These are phyloP conservation scores for Sordaria brevicollis DNA, from an alignment of 495 filamentous ascomycete genomes.

Conservation along the genomic window DNA sequence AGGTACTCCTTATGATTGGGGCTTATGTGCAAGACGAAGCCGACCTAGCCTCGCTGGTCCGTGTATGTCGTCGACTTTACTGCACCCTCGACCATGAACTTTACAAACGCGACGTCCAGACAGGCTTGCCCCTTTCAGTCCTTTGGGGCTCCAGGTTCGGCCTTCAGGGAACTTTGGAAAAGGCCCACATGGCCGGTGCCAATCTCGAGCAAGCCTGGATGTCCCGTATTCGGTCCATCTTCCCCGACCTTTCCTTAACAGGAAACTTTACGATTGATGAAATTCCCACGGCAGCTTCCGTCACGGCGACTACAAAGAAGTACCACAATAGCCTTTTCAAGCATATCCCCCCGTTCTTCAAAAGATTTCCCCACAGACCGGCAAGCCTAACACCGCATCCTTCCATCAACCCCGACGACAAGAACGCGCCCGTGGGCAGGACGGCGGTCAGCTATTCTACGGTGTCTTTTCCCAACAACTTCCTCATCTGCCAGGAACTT, in stretches of 20 bases:
- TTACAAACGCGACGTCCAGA: slow-evolving; percentile 2
- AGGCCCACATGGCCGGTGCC: slow-evolving; percentile 1
- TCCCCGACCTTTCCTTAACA: not conserved
- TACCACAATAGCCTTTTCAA: too few relatives aligned
- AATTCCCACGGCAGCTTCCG: not conserved
- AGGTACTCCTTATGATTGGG: slow-evolving; percentile 1
- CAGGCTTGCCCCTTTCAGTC: not conserved
- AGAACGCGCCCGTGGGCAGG: too few relatives aligned
- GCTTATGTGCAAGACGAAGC: not conserved
- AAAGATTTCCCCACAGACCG: too few relatives aligned
- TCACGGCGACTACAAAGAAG: not conserved
- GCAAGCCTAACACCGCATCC: too few relatives aligned
- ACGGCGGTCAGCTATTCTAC: too few relatives aligned
- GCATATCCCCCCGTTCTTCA: too few relatives aligned
- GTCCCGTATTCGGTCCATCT: not conserved
- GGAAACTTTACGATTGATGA: not conserved
- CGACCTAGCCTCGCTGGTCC: not conserved
- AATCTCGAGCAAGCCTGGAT: not conserved
- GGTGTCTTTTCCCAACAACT: not conserved
- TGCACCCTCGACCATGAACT: not conserved
- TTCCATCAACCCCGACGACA: too few relatives aligned
- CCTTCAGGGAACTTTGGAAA: not conserved
- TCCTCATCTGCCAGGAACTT: too few relatives aligned
- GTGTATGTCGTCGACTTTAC: not conserved
- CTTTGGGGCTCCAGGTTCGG: slow-evolving; percentile 4